Evolutionary conservation across 495 filamentous ascomycete genomes (phyloP).

Genomic region (Tuber melanosporum): DNA sequence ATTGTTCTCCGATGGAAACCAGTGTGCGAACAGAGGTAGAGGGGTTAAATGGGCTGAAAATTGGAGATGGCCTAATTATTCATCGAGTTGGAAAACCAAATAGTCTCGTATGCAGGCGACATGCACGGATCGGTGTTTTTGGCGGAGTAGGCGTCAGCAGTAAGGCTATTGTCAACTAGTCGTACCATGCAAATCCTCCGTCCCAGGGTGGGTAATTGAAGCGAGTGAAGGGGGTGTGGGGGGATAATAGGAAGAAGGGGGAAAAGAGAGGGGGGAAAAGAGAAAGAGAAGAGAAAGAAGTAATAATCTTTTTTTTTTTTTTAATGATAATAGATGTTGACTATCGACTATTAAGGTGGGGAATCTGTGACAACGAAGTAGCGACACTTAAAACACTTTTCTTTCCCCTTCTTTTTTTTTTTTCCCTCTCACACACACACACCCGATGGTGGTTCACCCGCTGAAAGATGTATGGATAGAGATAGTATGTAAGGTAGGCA

Average conservation of each 20-base stretch:
- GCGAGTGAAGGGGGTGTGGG: conserved; percentile 28
- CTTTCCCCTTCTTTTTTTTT: background rate
- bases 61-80: conserved; percentile 33
- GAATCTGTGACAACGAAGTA: conserved; percentile 3
- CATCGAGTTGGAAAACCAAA: conserved; percentile 33
- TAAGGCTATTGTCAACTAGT: conserved; percentile 33
- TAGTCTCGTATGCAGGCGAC: conserved; percentile 36
- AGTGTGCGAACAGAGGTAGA: conserved; percentile 14
- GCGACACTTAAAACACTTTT: background rate
- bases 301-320: background rate
- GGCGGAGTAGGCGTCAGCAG: conserved; percentile 18
- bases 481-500: background rate
- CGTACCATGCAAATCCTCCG: conserved; percentile 30
- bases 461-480: background rate
- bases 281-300: conserved; percentile 1
- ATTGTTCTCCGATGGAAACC: conserved; percentile 16
- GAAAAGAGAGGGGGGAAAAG: conserved; percentile 20
- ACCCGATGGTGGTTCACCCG: background rate
- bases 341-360: conserved; percentile 2
- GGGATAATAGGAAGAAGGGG: conserved; percentile 28
- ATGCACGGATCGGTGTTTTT: conserved; percentile 31
- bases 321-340: background rate
- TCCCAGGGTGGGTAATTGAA: conserved; percentile 15
- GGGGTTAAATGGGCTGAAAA: conserved; percentile 23
- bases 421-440: background rate